phyloP scores from a whole-genome alignment of 139 green algal species.

The Trebouxia sp. region DNA sequence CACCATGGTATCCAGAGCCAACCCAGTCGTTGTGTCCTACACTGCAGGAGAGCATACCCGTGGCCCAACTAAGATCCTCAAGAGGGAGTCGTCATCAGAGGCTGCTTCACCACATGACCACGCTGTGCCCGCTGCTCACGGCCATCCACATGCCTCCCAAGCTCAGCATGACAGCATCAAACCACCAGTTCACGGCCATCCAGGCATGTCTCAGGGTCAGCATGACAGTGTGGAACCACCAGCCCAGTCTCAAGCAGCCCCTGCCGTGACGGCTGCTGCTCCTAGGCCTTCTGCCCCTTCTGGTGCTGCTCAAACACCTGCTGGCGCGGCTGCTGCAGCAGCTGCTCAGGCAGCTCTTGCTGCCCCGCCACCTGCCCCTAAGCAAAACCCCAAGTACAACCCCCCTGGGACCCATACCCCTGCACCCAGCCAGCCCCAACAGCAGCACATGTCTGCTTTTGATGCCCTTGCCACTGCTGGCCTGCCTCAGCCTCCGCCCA shows the following conservation, averaged over 20 bases:
- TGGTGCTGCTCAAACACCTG: neutral
- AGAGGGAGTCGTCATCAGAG: conserved; percentile 3
- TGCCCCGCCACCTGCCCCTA: neutral
- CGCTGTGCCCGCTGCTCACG: neutral
- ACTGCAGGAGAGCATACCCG: conserved; percentile 1
- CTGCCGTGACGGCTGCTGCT: neutral
- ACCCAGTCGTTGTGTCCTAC: no score
- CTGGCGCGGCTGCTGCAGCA: conserved; percentile 7
- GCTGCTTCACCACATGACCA: neutral
- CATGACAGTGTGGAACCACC: no score
- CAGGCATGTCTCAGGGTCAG: neutral
- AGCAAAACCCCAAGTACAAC: neutral
- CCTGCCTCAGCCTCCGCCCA: neutral
- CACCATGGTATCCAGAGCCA: neutral
- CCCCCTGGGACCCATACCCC: neutral
- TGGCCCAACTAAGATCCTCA: conserved; percentile 5
- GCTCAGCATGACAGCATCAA: no score
- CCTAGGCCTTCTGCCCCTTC: neutral
- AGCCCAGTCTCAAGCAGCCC: conserved; percentile 1
- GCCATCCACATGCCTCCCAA: neutral
- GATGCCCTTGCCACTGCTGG: neutral
- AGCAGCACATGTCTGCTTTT: neutral
- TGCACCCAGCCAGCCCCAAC: neutral
- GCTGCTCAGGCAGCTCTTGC: conserved; percentile 16
- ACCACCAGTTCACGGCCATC: neutral